phyloP scores from a whole-genome alignment of 2,329 filamentous ascomycete species.

The Apiospora malaysiana region DNA sequence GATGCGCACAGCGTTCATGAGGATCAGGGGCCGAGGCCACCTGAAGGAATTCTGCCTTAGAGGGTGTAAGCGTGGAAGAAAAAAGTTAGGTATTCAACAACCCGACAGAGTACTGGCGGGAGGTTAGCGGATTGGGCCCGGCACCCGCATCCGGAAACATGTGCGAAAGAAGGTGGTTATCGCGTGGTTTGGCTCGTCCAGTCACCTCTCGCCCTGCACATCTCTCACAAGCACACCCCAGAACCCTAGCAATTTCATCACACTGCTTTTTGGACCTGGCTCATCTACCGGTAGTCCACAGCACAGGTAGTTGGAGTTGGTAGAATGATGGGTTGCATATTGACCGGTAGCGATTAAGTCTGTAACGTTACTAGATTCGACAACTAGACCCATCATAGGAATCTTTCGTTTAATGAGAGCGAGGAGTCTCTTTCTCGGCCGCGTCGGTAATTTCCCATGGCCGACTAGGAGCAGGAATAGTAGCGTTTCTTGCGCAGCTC shows the following conservation, averaged over 20 bases:
- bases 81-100: no score
- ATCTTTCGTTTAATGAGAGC: neutral
- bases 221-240: neutral
- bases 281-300: neutral
- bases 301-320: neutral
- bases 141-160: conserved; percentile 4
- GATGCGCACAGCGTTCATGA: neutral
- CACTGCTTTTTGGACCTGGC: neutral
- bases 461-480: neutral
- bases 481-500: neutral
- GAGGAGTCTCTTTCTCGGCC: neutral
- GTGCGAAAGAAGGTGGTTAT: neutral
- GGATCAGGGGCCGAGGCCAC: neutral
- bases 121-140: conserved; percentile 6
- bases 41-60: neutral
- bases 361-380: conserved; percentile 8
- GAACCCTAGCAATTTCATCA: conserved; percentile 3
- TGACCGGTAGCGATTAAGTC: neutral
- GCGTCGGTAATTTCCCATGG: neutral
- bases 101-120: neutral
- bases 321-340: neutral
- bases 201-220: neutral
- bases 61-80: neutral
- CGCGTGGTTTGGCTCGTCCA: neutral
- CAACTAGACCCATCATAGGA: neutral